A percentile compares a stretch with the other conserved stretches of the same genome.
Conservation (phyloP, 2,329 filamentous ascomycete species). For the Pyrenophora teres region DNA sequence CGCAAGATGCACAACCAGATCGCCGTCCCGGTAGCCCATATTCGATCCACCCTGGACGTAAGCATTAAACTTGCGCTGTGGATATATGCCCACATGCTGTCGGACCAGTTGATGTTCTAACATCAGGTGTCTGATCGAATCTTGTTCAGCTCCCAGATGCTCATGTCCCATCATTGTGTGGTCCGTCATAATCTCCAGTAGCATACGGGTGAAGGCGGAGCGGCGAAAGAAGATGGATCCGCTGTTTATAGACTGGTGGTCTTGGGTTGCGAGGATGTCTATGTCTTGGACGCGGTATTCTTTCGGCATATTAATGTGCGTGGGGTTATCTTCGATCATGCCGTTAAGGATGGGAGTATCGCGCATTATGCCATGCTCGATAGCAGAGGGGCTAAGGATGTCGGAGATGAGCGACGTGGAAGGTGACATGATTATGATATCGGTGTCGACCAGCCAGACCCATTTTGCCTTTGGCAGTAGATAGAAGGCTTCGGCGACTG, state of each 20-base stretch:
- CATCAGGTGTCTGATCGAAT: slow-evolving; percentile 43
- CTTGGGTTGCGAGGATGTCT: slow-evolving; percentile 49
- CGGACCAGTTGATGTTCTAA: slow-evolving; percentile 44
- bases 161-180: slow-evolving; percentile 42
- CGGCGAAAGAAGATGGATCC: slow-evolving; percentile 49
- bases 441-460: slow-evolving; percentile 51
- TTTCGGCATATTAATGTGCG: slow-evolving; percentile 33
- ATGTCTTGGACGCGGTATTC: slow-evolving; percentile 41
- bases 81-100: slow-evolving; percentile 46
- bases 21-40: slow-evolving; percentile 48
- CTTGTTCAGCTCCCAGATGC: slow-evolving; percentile 44
- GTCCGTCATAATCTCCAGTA: slow-evolving; percentile 50
- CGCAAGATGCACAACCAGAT: slow-evolving; percentile 49
- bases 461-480: slow-evolving; percentile 47
- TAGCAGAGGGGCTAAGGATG: slow-evolving; percentile 42
- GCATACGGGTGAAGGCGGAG: slow-evolving; percentile 42
- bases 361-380: slow-evolving; percentile 36
- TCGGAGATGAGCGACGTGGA: slow-evolving; percentile 37
- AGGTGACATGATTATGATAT: slow-evolving; percentile 50
- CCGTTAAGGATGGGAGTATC: slow-evolving; percentile 35
- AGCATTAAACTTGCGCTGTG: slow-evolving; percentile 46
- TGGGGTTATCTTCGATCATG: slow-evolving; percentile 33
- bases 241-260: slow-evolving; percentile 49
- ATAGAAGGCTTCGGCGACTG: slow-evolving; percentile 48
- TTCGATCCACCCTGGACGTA: slow-evolving; percentile 43